phyloP scores from a whole-genome alignment of 2,329 filamentous ascomycete species.

The Phyllosticta paracitricarpa region DNA sequence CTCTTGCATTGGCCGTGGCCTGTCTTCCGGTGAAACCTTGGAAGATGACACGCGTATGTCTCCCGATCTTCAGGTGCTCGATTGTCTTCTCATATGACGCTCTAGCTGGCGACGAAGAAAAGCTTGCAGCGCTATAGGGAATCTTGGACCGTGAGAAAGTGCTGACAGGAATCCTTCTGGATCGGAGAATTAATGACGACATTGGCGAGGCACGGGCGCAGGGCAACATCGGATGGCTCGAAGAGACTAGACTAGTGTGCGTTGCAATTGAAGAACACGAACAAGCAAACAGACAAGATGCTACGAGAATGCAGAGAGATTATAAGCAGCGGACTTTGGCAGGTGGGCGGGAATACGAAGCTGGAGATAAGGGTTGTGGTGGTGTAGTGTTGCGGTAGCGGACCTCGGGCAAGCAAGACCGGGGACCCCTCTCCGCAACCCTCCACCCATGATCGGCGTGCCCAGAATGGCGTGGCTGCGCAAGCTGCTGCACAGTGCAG shows the following conservation, averaged over 20 bases:
- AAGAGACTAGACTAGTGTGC: not conserved
- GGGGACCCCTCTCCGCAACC: not conserved
- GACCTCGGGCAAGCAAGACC: conserved; percentile 1
- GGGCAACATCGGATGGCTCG: not conserved
- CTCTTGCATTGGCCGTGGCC: conserved; percentile 66
- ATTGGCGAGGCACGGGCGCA: not conserved
- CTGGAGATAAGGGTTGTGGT: conserved; percentile 1
- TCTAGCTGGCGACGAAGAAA: conserved; percentile 21
- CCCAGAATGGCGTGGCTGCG: conserved; percentile 1
- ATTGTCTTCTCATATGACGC: conserved; percentile 52
- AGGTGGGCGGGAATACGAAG: not conserved
- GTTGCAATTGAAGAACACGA: not conserved
- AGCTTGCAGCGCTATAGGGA: conserved; percentile 8
- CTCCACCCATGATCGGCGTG: not conserved
- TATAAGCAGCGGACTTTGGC: not conserved
- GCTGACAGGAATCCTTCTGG: not conserved
- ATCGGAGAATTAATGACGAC: not conserved
- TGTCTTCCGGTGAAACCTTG: conserved; percentile 61
- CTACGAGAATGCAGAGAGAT: conserved; percentile 6
- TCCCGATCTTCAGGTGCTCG: conserved; percentile 55
- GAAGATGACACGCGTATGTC: conserved; percentile 57
- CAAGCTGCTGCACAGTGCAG: not conserved
- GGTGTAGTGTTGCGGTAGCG: not conserved
- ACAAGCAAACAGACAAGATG: not conserved
- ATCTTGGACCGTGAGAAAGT: not conserved